phyloP scores from a whole-genome alignment of 768 basidiomycete species.

The button mushroom (Agaricus bisporus) region DNA sequence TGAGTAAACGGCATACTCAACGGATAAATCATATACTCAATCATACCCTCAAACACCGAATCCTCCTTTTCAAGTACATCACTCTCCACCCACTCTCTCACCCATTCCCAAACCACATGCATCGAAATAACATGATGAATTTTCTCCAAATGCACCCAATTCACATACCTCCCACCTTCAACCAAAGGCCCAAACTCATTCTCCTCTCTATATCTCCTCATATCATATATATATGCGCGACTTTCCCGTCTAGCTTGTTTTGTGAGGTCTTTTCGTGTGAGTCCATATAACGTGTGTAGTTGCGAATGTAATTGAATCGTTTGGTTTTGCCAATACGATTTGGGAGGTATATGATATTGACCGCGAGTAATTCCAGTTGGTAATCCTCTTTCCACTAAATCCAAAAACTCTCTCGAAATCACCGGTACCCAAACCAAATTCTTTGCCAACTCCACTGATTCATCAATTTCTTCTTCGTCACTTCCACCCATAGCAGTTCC shows the following conservation, averaged over 20 bases:
- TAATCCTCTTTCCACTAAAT: conserved; percentile 18
- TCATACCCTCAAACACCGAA: conserved; percentile 21
- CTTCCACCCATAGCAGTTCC: conserved; percentile 15
- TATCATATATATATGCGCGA: conserved; percentile 55
- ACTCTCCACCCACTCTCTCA: not conserved
- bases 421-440: conserved; percentile 49
- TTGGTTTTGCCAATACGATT: not conserved
- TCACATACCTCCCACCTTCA: conserved; percentile 34
- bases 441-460: conserved; percentile 30
- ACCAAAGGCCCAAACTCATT: conserved; percentile 55
- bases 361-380: conserved; percentile 25
- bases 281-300: conserved; percentile 52
- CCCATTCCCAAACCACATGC: conserved; percentile 36
- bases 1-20: conserved; percentile 53
- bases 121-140: conserved; percentile 52
- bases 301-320: conserved; percentile 35
- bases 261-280: conserved; percentile 40
- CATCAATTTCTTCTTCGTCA: conserved; percentile 13
- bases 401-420: conserved; percentile 40
- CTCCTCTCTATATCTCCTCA: conserved; percentile 46
- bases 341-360: conserved; percentile 8
- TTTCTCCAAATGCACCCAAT: conserved; percentile 56
- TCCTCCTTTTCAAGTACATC: conserved; percentile 16
- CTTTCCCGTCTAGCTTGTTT: conserved; percentile 28
- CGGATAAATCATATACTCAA: conserved; percentile 32